phyloP scores from a whole-genome alignment of 371 early-diverging fungal species.

The Mucor piriformis region DNA sequence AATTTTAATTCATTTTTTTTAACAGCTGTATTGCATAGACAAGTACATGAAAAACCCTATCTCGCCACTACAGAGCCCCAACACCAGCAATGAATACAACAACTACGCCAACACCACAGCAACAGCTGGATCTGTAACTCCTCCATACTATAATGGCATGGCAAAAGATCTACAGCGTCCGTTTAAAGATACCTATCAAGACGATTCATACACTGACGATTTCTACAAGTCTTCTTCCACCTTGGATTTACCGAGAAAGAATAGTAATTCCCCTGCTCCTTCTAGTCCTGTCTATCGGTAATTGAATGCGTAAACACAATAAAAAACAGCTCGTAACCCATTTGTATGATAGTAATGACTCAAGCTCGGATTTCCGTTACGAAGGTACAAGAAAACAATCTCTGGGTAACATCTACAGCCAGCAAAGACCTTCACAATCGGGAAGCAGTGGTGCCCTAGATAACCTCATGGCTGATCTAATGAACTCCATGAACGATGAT shows the following conservation, averaged over 20 bases:
- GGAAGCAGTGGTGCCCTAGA: conserved; percentile 46
- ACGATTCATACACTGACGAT: conserved; percentile 17
- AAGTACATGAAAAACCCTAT: conserved; percentile 14
- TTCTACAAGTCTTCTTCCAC: conserved; percentile 16
- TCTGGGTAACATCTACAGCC: conserved; percentile 22
- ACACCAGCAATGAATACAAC: conserved; percentile 1
- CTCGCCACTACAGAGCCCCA: conserved; percentile 34
- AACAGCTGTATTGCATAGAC: conserved; percentile 11
- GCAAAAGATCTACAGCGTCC: conserved; percentile 25
- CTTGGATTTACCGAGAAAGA: conserved; percentile 35
- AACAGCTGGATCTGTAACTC: conserved; percentile 28
- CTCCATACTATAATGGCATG: conserved; percentile 34
- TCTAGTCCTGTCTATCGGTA: conserved; percentile 39
- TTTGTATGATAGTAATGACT: conserved; percentile 12
- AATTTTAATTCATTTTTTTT: no score
- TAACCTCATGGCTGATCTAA: conserved; percentile 61
- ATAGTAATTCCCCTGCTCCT: conserved; percentile 47
- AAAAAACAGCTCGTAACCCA: conserved; percentile 8
- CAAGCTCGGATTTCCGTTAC: conserved; percentile 8
- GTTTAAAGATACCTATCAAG: conserved; percentile 14
- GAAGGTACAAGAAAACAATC: conserved; percentile 27
- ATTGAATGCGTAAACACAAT: conserved; percentile 5
- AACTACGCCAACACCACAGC: background rate
- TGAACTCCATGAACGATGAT: conserved; percentile 55
- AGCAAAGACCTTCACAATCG: conserved; percentile 14